Evolutionary conservation across 306 rosid genomes (phyloP), one percentile per base, ranked within the genome.

Genomic region (Cucurbita maxima): DNA sequence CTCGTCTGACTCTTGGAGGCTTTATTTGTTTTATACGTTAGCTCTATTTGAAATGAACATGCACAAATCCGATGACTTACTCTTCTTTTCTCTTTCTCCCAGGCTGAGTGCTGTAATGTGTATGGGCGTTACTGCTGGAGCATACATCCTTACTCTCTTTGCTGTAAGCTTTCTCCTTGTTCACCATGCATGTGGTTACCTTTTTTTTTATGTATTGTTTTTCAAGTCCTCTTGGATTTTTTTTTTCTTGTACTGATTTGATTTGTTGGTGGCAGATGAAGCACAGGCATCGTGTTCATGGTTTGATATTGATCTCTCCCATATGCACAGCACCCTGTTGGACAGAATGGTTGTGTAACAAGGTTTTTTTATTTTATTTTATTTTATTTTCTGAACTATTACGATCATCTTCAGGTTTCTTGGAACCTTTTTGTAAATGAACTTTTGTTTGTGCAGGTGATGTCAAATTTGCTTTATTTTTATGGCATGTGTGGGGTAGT

Each of bases 121-220:
- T 71, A 85, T 91, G 92, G 99, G 99, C 51, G 99, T 89, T 66
- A 86, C 96, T 41, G 99, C 96, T 45, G 99, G 99, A 80, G 99
- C 99, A 62, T 94, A 87, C 81, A 80, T 94, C 75, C 92, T 94
- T 70, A 86, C 92, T 77, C 80, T 89, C 74, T 94, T 94, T 83
- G 95, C 99, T 62, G 99, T 94, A 87, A 86, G 97, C 79, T 71
- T 5, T 77, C 62, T 45, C 25, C 51, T 62, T 58, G 38, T 51
- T 71, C 16, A 45, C 22, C 36, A n/a, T 73, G 57, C 78, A 59
- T 19, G 36, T 54, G 51, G 16, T 53, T 72, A 22, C 43, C 25
- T 25, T 15, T 60, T 73, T 73, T 79, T 15, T 22, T 4, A 60
- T 55, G 10, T 54, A 16, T 37, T 74, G 59, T 43, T 34, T 40